phyloP scores from a whole-genome alignment of 352 stramenopile genomes.

The Phytophthora ramorum region DNA sequence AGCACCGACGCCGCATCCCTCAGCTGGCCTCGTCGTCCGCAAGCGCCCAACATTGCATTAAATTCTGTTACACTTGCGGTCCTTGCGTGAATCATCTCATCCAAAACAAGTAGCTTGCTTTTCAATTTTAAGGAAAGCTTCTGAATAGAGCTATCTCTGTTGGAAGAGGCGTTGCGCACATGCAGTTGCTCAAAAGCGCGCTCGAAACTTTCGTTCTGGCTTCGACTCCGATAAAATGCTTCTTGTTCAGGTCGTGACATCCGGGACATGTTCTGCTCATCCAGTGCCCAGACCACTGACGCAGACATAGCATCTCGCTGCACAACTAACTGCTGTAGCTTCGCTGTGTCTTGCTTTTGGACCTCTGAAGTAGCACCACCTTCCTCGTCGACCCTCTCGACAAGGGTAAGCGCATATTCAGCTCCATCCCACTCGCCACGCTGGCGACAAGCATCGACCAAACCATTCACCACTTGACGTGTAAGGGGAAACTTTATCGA shows the following conservation, averaged over 20 bases:
- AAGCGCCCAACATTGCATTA: constrained; percentile 46
- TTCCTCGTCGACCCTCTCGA: constrained; percentile 7
- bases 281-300: constrained; percentile 30
- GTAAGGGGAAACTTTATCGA: constrained; percentile 22
- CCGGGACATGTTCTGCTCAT: constrained; percentile 26
- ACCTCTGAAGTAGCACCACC: neutral
- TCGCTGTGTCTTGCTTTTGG: constrained; percentile 7
- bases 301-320: constrained; percentile 25
- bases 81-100: constrained; percentile 39
- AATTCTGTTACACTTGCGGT: constrained; percentile 36
- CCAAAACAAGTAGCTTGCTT: constrained; percentile 40
- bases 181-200: constrained; percentile 25
- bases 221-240: constrained; percentile 26
- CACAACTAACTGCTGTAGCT: constrained; percentile 22
- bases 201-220: constrained; percentile 31
- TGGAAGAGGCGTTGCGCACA: neutral
- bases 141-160: constrained; percentile 12
- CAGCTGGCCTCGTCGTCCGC: constrained; percentile 41
- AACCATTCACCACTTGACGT: constrained; percentile 40
- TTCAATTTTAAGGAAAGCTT: constrained; percentile 35
- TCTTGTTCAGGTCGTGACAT: constrained; percentile 25
- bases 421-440: constrained; percentile 45
- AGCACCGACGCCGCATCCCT: constrained; percentile 44
- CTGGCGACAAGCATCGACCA: constrained; percentile 64
- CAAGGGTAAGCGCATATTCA: constrained; percentile 21